phyloP scores from a whole-genome alignment of 495 filamentous ascomycete species.

The Penicillium atrosanguineum region DNA sequence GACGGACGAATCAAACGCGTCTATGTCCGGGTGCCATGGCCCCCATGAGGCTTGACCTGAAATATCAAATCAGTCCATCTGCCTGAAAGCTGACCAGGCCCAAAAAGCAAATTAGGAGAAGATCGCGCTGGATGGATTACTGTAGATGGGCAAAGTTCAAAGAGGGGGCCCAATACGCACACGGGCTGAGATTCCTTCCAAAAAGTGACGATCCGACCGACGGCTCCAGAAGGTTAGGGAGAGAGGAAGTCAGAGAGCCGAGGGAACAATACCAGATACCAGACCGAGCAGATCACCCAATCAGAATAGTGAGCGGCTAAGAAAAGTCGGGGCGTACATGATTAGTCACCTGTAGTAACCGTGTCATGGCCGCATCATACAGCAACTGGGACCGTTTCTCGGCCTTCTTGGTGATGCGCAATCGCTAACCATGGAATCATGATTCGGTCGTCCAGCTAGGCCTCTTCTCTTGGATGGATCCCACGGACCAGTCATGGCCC shows the following conservation, averaged over 20 bases:
- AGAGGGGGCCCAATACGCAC: conserved; percentile 1
- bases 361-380: conserved; percentile 15
- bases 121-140: background rate
- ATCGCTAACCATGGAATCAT: conserved; percentile 16
- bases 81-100: conserved; percentile 15
- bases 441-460: conserved; percentile 12
- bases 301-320: conserved; percentile 14
- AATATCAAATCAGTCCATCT: conserved; percentile 24
- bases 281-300: conserved; percentile 1
- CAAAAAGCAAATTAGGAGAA: conserved; percentile 3
- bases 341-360: conserved; percentile 25
- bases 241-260: background rate
- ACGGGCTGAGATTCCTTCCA: background rate
- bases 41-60: conserved; percentile 12
- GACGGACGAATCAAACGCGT: conserved; percentile 20
- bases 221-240: background rate
- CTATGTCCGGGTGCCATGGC: conserved; percentile 2
- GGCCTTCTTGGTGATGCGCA: conserved; percentile 3
- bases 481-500: conserved; percentile 1
- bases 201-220: conserved; percentile 8
- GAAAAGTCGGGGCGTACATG: conserved; percentile 20
- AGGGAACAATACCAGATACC: conserved; percentile 1
- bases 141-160: conserved; percentile 3
- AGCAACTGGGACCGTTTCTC: background rate
- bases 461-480: background rate